Evolutionary conservation across 2,329 filamentous ascomycete genomes (phyloP).

Genomic region (Curvularia eragrostidis): DNA sequence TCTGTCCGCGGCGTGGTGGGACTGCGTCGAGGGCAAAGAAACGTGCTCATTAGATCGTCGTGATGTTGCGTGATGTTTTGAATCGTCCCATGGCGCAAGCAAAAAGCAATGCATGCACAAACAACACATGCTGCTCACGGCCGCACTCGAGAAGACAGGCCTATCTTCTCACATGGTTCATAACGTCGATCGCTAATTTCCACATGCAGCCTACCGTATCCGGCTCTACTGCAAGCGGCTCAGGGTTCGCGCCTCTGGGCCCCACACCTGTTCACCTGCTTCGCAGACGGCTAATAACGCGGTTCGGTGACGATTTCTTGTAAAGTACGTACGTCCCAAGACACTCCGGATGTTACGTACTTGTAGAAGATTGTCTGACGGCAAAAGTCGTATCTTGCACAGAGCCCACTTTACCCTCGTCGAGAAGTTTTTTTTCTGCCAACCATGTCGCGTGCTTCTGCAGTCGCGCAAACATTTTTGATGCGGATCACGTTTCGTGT

Average conservation of each 20-base stretch:
- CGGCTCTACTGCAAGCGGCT: slow-evolving; percentile 10
- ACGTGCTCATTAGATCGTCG: not conserved
- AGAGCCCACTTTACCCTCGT: not conserved
- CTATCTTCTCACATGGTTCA: slow-evolving; percentile 21
- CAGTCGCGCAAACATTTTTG: slow-evolving; percentile 31
- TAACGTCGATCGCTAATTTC: slow-evolving; percentile 15
- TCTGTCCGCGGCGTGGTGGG: not conserved
- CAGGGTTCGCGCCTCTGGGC: slow-evolving; percentile 6
- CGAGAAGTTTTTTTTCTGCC: slow-evolving; percentile 3
- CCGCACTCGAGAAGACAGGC: too few relatives aligned
- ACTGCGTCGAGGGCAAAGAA: not conserved
- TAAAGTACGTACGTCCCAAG: not conserved
- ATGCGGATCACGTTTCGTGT: slow-evolving; percentile 30
- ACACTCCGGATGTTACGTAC: not conserved
- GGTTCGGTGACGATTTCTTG: not conserved
- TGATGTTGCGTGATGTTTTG: slow-evolving; percentile 12
- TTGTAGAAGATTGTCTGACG: not conserved
- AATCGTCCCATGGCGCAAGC: not conserved
- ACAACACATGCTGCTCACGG: slow-evolving; percentile 7
- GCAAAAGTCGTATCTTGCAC: slow-evolving; percentile 1
- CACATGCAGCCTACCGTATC: slow-evolving; percentile 21
- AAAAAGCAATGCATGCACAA: slow-evolving; percentile 5
- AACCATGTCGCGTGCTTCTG: slow-evolving; percentile 18
- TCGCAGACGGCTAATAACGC: slow-evolving; percentile 7
- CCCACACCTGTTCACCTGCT: slow-evolving; percentile 11